A percentile compares a stretch with the other conserved stretches of the same genome.
Conservation (phyloP, 106 monocot genomes). For the Dendrobium huoshanense region DNA sequence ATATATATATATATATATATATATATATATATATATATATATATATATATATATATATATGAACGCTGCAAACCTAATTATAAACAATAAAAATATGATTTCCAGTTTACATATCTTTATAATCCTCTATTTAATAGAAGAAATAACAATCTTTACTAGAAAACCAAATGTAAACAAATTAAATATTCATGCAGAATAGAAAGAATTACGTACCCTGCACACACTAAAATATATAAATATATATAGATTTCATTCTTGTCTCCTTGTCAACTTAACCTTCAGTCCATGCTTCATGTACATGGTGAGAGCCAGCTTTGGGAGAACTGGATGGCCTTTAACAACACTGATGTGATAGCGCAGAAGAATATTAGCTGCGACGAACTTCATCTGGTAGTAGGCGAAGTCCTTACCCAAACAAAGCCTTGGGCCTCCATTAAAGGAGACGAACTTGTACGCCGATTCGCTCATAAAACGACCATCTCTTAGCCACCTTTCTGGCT, state of each 20-base stretch:
- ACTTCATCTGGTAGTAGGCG: conserved; percentile 94
- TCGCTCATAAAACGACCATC: conserved; percentile 51
- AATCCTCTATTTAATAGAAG: not conserved
- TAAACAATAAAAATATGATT: not conserved
- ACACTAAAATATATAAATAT: no score
- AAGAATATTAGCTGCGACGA: conserved; percentile 64
- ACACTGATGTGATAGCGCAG: conserved; percentile 66
- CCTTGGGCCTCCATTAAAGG: conserved; percentile 91
- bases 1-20: no score
- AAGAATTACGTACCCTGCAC: not conserved
- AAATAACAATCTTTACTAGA: not conserved
- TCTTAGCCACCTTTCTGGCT: conserved; percentile 60
- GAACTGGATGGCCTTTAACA: conserved; percentile 51
- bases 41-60: no score
- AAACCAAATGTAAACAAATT: not conserved
- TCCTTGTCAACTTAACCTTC: conserved; percentile 50
- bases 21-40: no score
- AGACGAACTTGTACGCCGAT: conserved; percentile 85
- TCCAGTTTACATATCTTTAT: not conserved
- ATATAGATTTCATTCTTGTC: conserved; percentile 8
- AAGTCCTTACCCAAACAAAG: conserved; percentile 92
- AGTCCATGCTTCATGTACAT: conserved; percentile 92
- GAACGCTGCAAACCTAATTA: not conserved
- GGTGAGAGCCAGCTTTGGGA: conserved; percentile 81
- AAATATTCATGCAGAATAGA: not conserved